phyloP scores from a whole-genome alignment of 2,329 filamentous ascomycete species.

The Leptographium flavum region DNA sequence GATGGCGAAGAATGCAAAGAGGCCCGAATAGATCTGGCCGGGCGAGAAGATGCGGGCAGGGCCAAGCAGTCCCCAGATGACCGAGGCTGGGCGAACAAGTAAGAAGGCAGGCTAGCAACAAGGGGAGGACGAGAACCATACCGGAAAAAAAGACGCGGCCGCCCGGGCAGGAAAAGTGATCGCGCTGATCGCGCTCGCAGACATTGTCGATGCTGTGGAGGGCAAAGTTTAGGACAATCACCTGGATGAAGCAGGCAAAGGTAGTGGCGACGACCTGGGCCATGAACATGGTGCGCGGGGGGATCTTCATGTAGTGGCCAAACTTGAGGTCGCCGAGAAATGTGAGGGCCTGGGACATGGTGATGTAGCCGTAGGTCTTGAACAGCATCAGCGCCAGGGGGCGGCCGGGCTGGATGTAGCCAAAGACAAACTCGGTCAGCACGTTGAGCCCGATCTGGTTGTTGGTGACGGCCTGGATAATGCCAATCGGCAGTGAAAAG shows the following conservation, averaged over 20 bases:
- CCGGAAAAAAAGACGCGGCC: slow-evolving; percentile 50
- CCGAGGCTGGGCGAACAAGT: slow-evolving; percentile 34
- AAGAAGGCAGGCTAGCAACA: neutral
- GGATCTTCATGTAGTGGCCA: slow-evolving; percentile 61
- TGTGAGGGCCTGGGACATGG: slow-evolving; percentile 49
- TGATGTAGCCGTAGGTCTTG: slow-evolving; percentile 49
- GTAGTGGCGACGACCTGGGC: slow-evolving; percentile 52
- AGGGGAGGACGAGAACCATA: slow-evolving; percentile 16
- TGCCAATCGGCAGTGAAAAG: slow-evolving; percentile 53
- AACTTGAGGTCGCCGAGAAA: slow-evolving; percentile 56
- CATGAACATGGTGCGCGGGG: slow-evolving; percentile 52
- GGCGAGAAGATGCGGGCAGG: slow-evolving; percentile 50
- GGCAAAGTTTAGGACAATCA: slow-evolving; percentile 48
- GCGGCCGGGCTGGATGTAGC: slow-evolving; percentile 60
- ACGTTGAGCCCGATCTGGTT: slow-evolving; percentile 59
- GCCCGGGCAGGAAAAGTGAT: slow-evolving; percentile 49
- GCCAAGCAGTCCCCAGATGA: slow-evolving; percentile 55
- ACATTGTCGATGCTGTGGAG: slow-evolving; percentile 47
- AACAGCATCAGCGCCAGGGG: slow-evolving; percentile 64
- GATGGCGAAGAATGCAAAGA: slow-evolving; percentile 45
- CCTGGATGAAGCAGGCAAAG: slow-evolving; percentile 51
- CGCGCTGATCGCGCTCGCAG: slow-evolving; percentile 41
- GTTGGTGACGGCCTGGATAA: slow-evolving; percentile 56
- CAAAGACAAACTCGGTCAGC: slow-evolving; percentile 58
- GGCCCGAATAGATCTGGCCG: slow-evolving; percentile 44